These are phyloP conservation scores for Beverwykella pulmonaria DNA, from an alignment of 495 filamentous ascomycete genomes.

Conservation along the genomic window DNA sequence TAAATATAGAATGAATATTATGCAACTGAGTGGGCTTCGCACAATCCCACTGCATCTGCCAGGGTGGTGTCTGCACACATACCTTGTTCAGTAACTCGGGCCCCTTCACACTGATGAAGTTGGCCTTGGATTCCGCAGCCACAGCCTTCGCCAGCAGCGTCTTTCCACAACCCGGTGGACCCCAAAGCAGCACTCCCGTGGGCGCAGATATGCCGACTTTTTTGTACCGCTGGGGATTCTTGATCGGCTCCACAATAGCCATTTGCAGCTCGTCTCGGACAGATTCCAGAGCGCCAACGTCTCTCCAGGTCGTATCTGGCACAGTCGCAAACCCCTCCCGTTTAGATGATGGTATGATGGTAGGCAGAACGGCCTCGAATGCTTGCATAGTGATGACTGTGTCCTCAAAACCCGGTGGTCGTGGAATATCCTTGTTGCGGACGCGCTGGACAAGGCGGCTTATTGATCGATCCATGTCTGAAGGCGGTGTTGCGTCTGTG, in stretches of 20 bases:
- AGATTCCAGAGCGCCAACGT: conserved; percentile 81
- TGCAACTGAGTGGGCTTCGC: not conserved
- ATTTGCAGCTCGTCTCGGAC: conserved; percentile 82
- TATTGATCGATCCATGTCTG: conserved; percentile 43
- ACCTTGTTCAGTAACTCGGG: conserved; percentile 88
- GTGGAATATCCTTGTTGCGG: conserved; percentile 47
- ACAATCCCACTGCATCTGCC: not conserved
- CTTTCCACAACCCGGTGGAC: conserved; percentile 95
- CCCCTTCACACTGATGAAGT: conserved; percentile 97
- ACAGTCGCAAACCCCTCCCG: conserved; percentile 96
- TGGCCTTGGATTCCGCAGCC: conserved; percentile 91
- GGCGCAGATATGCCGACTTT: conserved; percentile 84
- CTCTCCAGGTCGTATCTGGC: conserved; percentile 92
- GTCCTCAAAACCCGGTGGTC: conserved; percentile 47
- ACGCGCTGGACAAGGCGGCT: conserved; percentile 59
- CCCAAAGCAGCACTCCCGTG: conserved; percentile 92
- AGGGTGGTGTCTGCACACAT: not conserved
- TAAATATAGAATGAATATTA: not conserved
- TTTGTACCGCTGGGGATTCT: conserved; percentile 75
- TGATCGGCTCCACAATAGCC: conserved; percentile 92
- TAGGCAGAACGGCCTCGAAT: conserved; percentile 75
- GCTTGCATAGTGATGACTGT: conserved; percentile 61
- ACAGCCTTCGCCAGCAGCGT: conserved; percentile 95
- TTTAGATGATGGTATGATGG: conserved; percentile 89
- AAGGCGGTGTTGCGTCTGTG: conserved; percentile 46